phyloP scores from a whole-genome alignment of 805 yeast species.

The Komagataella kurtzmanii region DNA sequence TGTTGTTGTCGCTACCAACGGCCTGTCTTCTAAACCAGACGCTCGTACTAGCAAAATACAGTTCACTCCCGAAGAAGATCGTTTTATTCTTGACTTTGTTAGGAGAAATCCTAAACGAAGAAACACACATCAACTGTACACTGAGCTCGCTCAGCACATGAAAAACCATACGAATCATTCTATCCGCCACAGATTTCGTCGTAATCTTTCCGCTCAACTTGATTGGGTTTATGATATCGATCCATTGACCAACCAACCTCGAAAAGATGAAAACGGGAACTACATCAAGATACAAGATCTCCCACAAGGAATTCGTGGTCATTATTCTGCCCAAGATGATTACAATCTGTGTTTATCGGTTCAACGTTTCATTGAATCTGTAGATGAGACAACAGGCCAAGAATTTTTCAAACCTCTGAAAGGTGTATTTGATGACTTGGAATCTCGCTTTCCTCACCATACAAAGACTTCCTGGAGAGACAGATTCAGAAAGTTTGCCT shows the following conservation, averaged over 20 bases:
- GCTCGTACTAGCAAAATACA: slow-evolving; percentile 19
- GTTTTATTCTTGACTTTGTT: slow-evolving; percentile 49
- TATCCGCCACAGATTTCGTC: slow-evolving; percentile 48
- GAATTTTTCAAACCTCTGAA: not conserved
- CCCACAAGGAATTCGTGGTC: slow-evolving; percentile 42
- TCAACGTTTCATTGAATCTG: slow-evolving; percentile 13
- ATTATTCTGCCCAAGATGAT: slow-evolving; percentile 62
- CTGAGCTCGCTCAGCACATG: slow-evolving; percentile 43
- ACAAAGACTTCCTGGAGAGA: slow-evolving; percentile 72
- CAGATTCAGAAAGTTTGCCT: slow-evolving; percentile 58
- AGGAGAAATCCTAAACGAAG: slow-evolving; percentile 54
- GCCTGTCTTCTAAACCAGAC: not conserved
- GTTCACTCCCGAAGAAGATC: slow-evolving; percentile 55
- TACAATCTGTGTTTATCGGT: slow-evolving; percentile 37
- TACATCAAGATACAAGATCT: slow-evolving; percentile 24
- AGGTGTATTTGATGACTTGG: slow-evolving; percentile 23
- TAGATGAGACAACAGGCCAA: not conserved
- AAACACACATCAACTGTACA: slow-evolving; percentile 55
- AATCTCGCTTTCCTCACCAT: slow-evolving; percentile 34
- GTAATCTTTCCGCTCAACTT: slow-evolving; percentile 24
- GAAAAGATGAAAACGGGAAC: slow-evolving; percentile 26
- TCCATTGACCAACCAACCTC: slow-evolving; percentile 24
- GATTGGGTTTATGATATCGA: slow-evolving; percentile 36
- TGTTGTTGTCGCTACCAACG: not conserved
- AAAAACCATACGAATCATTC: slow-evolving; percentile 67